A percentile compares a stretch with the other conserved stretches of the same genome.
These are phyloP conservation scores for Xanthoconium purpureum DNA, from an alignment of 768 basidiomycete genomes.

Conservation along the genomic window DNA sequence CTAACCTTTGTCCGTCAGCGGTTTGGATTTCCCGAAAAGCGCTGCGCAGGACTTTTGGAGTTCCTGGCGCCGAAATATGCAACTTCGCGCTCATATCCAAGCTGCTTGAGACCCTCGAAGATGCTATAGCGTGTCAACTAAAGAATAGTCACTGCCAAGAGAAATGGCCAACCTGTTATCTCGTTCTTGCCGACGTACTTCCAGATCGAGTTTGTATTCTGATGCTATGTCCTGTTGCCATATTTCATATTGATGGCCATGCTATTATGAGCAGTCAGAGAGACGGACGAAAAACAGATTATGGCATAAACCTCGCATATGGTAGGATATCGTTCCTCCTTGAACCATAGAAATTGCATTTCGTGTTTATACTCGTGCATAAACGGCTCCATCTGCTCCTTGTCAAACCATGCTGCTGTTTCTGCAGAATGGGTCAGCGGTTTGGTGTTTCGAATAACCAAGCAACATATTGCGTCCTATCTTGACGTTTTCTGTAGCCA, in stretches of 20 bases:
- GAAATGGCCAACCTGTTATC: not conserved
- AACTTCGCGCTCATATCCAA: conserved; percentile 8
- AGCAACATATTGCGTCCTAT: not conserved
- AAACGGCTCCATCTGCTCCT: not conserved
- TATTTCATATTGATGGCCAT: not conserved
- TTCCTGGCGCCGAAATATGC: not conserved
- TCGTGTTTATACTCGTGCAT: not conserved
- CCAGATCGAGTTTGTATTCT: not conserved
- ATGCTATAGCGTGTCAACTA: not conserved
- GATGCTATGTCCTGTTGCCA: not conserved
- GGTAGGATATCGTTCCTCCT: rapidly evolving
- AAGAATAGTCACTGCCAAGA: not conserved
- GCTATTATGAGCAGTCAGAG: not conserved
- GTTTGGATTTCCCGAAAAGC: conserved; percentile 3
- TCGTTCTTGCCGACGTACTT: not conserved
- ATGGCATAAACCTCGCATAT: not conserved
- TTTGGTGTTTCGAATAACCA: not conserved
- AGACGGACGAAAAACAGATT: no score
- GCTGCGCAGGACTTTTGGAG: not conserved
- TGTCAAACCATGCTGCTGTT: not conserved
- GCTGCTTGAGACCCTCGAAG: not conserved
- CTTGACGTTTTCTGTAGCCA: not conserved
- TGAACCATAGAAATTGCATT: not conserved
- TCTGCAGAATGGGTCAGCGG: not conserved
- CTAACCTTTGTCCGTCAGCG: conserved; percentile 8